These are phyloP conservation scores for Geoglossum glabrum DNA, from an alignment of 495 filamentous ascomycete species.

Conservation along the genomic window DNA sequence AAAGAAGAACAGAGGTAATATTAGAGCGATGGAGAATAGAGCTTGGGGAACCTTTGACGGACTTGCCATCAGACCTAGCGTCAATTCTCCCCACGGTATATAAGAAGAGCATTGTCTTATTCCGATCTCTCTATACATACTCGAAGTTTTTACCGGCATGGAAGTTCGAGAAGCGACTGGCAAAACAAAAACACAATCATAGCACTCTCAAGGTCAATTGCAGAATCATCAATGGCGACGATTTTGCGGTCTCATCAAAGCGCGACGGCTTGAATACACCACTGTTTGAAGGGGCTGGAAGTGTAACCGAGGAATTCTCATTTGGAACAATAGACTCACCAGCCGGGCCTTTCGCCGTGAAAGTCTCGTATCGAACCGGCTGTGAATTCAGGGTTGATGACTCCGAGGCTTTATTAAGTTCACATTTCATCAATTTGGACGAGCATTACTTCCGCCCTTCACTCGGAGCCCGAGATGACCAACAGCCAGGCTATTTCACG, in stretches of 20 bases:
- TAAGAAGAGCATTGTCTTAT: conserved; percentile 87
- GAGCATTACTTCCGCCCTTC: conserved; percentile 72
- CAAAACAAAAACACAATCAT: conserved; percentile 37
- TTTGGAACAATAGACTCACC: conserved; percentile 72
- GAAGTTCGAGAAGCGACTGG: conserved; percentile 59
- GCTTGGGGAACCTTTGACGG: conserved; percentile 37
- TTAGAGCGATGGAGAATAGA: conserved; percentile 82
- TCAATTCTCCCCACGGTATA: conserved; percentile 70
- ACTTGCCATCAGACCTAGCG: conserved; percentile 40
- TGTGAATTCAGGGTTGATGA: conserved; percentile 85
- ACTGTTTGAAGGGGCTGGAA: conserved; percentile 42
- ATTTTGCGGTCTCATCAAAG: conserved; percentile 18
- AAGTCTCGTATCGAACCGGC: conserved; percentile 66
- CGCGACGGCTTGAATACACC: conserved; percentile 51
- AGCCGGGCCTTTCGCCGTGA: conserved; percentile 60
- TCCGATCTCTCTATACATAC: conserved; percentile 75
- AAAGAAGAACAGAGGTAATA: conserved; percentile 40
- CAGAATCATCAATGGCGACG: conserved; percentile 44
- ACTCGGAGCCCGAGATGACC: conserved; percentile 23
- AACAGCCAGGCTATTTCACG: conserved; percentile 17
- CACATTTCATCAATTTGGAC: conserved; percentile 85
- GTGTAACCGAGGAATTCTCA: conserved; percentile 51
- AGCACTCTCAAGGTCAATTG: conserved; percentile 57
- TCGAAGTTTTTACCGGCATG: conserved; percentile 70
- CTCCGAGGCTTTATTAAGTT: conserved; percentile 75